phyloP scores from a whole-genome alignment of 2,329 filamentous ascomycete species.

The Dissoconium aciculare region DNA sequence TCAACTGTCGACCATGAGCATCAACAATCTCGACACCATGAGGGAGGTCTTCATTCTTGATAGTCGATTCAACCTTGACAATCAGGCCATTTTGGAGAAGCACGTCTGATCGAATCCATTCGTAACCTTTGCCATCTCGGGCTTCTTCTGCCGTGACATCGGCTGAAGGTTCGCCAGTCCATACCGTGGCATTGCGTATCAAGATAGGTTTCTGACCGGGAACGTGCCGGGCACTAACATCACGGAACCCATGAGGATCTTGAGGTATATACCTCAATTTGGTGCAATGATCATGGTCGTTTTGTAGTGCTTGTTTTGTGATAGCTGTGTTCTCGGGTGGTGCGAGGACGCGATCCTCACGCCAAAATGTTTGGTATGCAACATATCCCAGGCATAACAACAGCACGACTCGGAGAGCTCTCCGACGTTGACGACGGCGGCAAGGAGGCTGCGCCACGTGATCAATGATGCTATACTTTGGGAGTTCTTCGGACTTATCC shows the following conservation, averaged over 20 bases:
- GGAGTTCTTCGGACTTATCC: constrained; percentile 2
- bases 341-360: too few species aligned
- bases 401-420: not conserved
- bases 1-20: constrained; percentile 46
- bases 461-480: constrained; percentile 2
- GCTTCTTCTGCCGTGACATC: constrained; percentile 42
- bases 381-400: not conserved
- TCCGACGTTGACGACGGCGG: not conserved
- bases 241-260: constrained; percentile 41
- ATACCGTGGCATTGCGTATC: constrained; percentile 52
- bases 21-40: constrained; percentile 40
- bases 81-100: constrained; percentile 48
- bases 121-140: constrained; percentile 43
- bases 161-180: constrained; percentile 43
- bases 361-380: too few species aligned
- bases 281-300: constrained; percentile 42
- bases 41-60: constrained; percentile 31
- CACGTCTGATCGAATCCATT: constrained; percentile 47
- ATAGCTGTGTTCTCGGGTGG: too few species aligned
- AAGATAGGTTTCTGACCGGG: constrained; percentile 45
- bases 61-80: constrained; percentile 35
- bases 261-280: constrained; percentile 40
- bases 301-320: too few species aligned
- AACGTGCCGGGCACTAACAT: constrained; percentile 46
- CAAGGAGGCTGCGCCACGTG: constrained; percentile 1